Evolutionary conservation across 345 rosid species (phyloP), one percentile per base, ranked within the genome.

Genomic region (Arabis hirsuta): DNA sequence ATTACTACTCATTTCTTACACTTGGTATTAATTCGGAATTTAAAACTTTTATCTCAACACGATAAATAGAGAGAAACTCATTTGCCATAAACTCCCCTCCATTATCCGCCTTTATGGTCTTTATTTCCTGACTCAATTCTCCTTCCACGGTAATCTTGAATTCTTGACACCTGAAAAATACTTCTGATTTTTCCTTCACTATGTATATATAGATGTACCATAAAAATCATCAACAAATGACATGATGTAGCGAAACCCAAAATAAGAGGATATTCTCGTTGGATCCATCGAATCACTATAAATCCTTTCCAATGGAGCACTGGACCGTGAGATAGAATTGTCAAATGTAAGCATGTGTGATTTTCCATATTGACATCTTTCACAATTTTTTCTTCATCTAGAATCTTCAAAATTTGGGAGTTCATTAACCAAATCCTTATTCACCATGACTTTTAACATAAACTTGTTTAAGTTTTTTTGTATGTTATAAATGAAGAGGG

Each of bases 281-380:
- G 43, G 69, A 9, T 38, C 57, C 31, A 75, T 31, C 0, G 32
- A 43, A 31, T 39, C 62, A 63, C 27, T 55, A 46, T 79, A 76
- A 43, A 65, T 6, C 2, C 19, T 22, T 11, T 79, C 73, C 7
- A 74, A 29, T 0, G 55, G 76, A 64, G 1, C 44, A 2, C 4
- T 42, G 14, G 26, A 62, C 24, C 64, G 2, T 4, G 73, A 59
- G 0, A 12, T 6, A 1, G 73, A 79, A 5, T 14, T 31, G 6
- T 51, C 62, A 62, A 79, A 76, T 55, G 70, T 56, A 44, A 79
- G 70, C 0, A 22, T 51, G 36, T 51, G 36, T 36, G 70, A 36
- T 2, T 51, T 66, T 36, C 24, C 47, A 51, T 71, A 72, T 52
- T 65, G 73, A 50, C 70, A 78, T 0, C 78, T 62, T 43, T 77